phyloP scores from a whole-genome alignment of 1,284 basidiomycete genomes.

The Paramarasmius palmivorus region DNA sequence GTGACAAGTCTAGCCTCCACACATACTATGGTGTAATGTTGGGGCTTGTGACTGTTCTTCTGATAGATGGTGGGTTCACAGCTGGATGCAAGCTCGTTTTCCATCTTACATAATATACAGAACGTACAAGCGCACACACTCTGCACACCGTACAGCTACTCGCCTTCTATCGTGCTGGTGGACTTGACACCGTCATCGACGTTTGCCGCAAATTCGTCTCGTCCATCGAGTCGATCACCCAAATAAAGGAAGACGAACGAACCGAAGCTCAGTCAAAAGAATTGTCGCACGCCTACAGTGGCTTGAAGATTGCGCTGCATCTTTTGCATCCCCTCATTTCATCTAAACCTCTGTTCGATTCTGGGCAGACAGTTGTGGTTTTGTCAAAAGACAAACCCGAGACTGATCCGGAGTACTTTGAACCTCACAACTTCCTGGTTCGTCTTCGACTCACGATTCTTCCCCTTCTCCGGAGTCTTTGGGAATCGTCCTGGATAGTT shows the following conservation, averaged over 20 bases:
- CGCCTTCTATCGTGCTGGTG: constrained; percentile 74
- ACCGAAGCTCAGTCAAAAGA: constrained; percentile 60
- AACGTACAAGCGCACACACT: constrained; percentile 71
- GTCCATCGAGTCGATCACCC: constrained; percentile 55
- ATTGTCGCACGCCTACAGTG: constrained; percentile 75
- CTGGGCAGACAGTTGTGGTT: constrained; percentile 78
- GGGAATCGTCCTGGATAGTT: constrained; percentile 85
- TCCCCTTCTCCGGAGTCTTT: constrained; percentile 71
- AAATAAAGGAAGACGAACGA: constrained; percentile 52
- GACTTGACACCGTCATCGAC: constrained; percentile 68
- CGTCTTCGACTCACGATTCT: constrained; percentile 73
- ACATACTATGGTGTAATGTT: constrained; percentile 81
- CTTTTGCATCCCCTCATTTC: constrained; percentile 79
- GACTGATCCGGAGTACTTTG: constrained; percentile 76
- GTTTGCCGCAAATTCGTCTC: constrained; percentile 60
- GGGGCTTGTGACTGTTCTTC: constrained; percentile 67
- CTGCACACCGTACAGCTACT: constrained; percentile 83
- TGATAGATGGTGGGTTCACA: constrained; percentile 77
- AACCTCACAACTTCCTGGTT: constrained; percentile 85
- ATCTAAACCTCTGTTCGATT: constrained; percentile 82
- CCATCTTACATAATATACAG: constrained; percentile 38
- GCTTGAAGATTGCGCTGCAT: constrained; percentile 80
- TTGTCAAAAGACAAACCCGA: constrained; percentile 78
- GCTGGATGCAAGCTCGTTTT: constrained; percentile 3
- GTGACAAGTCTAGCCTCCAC: constrained; percentile 52